Conservation (phyloP, 2,329 filamentous ascomycete species). For the Penicillium frequentans region DNA sequence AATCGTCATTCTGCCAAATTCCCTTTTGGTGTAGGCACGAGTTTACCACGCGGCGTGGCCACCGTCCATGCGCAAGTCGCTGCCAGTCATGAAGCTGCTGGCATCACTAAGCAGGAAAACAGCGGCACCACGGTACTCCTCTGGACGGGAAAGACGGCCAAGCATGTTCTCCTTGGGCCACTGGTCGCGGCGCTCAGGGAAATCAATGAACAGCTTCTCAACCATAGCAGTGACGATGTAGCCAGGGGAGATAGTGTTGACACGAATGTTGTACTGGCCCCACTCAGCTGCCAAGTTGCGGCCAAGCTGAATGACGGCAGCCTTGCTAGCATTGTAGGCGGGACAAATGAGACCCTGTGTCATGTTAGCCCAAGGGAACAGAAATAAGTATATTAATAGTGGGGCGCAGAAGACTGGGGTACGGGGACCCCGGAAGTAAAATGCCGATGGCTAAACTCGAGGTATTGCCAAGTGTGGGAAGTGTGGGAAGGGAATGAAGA, state of each 20-base stretch:
- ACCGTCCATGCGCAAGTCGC: conserved; percentile 56
- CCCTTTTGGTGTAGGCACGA: background rate
- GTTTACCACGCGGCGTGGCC: conserved; percentile 55
- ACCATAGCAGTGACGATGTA: conserved; percentile 51
- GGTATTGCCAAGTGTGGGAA: background rate
- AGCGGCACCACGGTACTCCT: conserved; percentile 64
- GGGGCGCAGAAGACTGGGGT: background rate
- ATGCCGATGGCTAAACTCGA: background rate
- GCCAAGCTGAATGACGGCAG: conserved; percentile 48
- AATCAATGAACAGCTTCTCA: conserved; percentile 52
- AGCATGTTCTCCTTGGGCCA: conserved; percentile 90
- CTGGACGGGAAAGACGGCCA: conserved; percentile 63
- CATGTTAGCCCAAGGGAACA: background rate
- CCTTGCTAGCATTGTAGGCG: conserved; percentile 52
- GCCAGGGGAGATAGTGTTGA: conserved; percentile 51
- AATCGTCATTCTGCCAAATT: conserved; percentile 1
- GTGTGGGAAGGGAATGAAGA: background rate
- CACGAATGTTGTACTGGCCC: conserved; percentile 49
- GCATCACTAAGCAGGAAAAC: conserved; percentile 51
- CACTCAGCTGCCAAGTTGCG: conserved; percentile 51
- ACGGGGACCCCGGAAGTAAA: background rate
- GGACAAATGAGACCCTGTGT: conserved; percentile 48
- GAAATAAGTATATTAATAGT: background rate
- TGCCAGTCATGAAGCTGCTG: conserved; percentile 57
- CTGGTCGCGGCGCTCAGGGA: conserved; percentile 74